Base-by-base conservation (phyloP, 1,139 yeast species). In the Blastobotrys persicus region DNA sequence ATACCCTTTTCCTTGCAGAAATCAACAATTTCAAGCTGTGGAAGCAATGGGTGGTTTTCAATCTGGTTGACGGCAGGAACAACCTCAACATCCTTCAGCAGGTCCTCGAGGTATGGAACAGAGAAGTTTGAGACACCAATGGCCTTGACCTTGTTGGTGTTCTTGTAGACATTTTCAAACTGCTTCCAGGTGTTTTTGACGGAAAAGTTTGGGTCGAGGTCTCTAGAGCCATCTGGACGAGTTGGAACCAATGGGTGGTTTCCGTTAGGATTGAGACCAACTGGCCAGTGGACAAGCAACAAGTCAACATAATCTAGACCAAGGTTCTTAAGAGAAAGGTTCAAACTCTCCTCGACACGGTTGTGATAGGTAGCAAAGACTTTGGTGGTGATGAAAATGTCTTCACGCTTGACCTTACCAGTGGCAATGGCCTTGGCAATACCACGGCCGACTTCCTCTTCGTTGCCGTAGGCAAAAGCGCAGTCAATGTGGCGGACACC, bases 241-340 rank as follows among this genome's bases (percentile, higher is more conserved):
- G 54, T 52, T 46, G 83, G 82, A 47, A 73, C 55, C 31, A 64
- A 54, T 38, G 72, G 65, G 53, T 72, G 72, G 51, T 70, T 67
- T 48, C 74, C 72, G 37, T 68, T 68, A 42, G 72, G 72, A 59
- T 67, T 69, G 51, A 79, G 64, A 1, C 87, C 76, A 47, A 79
- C 75, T 3, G 97, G 97, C 96, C 95, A 88, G 70, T 91, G 97
- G 63, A 88, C 78, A 65, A 89, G 76, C 66, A 83, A 84, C 59
- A 89, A 74, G 65, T 89, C 97, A 51, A 89, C 83, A 61, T 89
- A 89, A 48, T 86, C 95, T 58, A 86, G 70, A 1, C 84, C 84
- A 59, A 89, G 73, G 62, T 81, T 80, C 59, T 77, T 65, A 62
- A 89, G 75, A 2, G 94, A 83, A 45, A 66, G 70, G 45, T 83